Base-by-base conservation (phyloP, 2,329 filamentous ascomycete genomes). In the Alternaria ethzedia region DNA sequence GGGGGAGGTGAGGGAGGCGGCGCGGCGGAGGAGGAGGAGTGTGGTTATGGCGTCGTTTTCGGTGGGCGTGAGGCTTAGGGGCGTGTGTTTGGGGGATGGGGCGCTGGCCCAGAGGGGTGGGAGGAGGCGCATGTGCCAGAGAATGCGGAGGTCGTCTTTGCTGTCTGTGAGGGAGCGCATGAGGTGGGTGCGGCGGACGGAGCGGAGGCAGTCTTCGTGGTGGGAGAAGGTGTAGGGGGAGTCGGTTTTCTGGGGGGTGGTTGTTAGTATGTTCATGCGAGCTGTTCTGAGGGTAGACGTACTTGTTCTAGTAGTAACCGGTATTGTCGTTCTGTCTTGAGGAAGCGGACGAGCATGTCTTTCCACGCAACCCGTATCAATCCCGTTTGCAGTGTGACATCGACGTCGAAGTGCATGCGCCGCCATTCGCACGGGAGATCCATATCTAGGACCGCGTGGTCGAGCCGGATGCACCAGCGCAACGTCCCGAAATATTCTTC, bases 161-260 rank as follows among this genome's bases (percentile, higher is more conserved):
- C 65, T 28, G 5, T 64, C 21, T 0, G 50, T 54, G 1, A 77
- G 70, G 0, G 61, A 44, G 5, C 65, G 44, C 9, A 65, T 65
- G 7, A 77, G 52, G 2, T 69, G 68, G 13, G 67, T 59, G n/a
- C 76, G 74, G n/a, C 76, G 72, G 2, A 74, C 45, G 3, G 64
- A 52, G 20, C 75, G 70, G 3, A 79, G 58, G 55, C 74, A 75
- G 55, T 79, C 75, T 65, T 76, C 75, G 12, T 56, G 17, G 46
- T 67, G 67, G 30, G 57, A 66, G 54, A 70, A 78, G 1, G 75
- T 75, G 36, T 70, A 75, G 0, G 2, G 10, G 0, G 64, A 64
- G 6, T 65, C 41, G 25, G 28, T 49, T 52, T 70, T 74, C 68
- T 74, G 44, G 17, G 17, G 6, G 1, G 28, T 23, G 12, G 45